Base-by-base conservation (phyloP, 805 yeast genomes). In the Wickerhamomyces chambardii region DNA sequence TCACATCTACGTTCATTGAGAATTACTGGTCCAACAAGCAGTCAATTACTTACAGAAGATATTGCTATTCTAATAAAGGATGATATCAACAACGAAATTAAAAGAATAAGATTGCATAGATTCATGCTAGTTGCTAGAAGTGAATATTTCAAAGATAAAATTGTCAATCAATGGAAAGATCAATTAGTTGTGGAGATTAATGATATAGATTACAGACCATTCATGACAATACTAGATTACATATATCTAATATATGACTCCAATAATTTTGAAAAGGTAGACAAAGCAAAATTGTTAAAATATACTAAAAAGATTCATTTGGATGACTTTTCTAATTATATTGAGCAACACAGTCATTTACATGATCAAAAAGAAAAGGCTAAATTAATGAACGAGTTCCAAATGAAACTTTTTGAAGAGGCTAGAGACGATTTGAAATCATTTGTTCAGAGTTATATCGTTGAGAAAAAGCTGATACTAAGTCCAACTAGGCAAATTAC, bases 1-100 rank as follows among this genome's bases (percentile, higher is more conserved):
- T 66, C 78, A 3, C 86, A 79, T 53, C 56, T 84, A 16, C 64
- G 87, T 3, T 63, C 75, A 4, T 53, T 78, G 16, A 37, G 27
- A 14, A 6, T 24, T 2, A 24, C 6, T 58, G 27, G 32, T 45
- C 11, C 50, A 36, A 15, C 48, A 42, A 7, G 42, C 41, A 14
- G 12, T 8, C 9, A 11, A 8, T 24, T 24, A 24, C 12, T 24
- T 5, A 11, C 48, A 1, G 43, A 36, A 5, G 44, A 35, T 47
- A 17, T 35, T 31, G 24, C 38, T 2, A 24, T 46, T 6, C 14
- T 44, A 0, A 43, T 49, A 2, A 47, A 48, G 29, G 56, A 51
- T 10, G 43, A 44, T 2, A 29, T 63, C 19, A 30, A 36, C 4
- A 37, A 53, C 12, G 45, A 46, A 2, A 47, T 28, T 6, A 31